Evolutionary conservation across 441 rosid genomes (phyloP).

Genomic region (Pelargonium australe): DNA sequence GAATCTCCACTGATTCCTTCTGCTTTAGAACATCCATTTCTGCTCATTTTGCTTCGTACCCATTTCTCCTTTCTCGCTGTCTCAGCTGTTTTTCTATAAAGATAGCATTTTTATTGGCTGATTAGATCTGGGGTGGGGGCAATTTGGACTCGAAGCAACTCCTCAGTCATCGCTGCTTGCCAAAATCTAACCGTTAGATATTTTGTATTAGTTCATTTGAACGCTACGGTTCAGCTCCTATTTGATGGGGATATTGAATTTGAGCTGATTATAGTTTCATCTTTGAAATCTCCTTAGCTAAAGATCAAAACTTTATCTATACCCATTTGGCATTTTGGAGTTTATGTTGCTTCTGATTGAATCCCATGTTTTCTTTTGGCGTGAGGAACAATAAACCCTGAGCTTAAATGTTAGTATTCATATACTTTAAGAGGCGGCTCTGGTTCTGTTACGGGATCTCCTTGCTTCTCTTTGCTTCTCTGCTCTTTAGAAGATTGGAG

Average conservation of each 20-base stretch:
- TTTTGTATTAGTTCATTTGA: not conserved
- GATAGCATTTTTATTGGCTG: conserved; percentile 2
- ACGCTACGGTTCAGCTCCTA: not conserved
- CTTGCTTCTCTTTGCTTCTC: conserved; percentile 28
- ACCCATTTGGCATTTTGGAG: not conserved
- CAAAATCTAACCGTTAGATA: not conserved
- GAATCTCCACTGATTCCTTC: not conserved
- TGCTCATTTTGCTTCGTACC: conserved; percentile 5
- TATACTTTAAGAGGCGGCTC: conserved; percentile 27
- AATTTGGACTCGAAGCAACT: not conserved
- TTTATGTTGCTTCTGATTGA: conserved; percentile 23
- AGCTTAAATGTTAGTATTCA: conserved; percentile 28
- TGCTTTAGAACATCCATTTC: not conserved
- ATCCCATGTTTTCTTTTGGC: conserved; percentile 16
- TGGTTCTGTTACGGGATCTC: conserved; percentile 35
- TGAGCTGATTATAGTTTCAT: conserved; percentile 1
- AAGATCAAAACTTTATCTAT: conserved; percentile 1
- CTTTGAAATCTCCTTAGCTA: not conserved
- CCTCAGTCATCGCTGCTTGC: not conserved
- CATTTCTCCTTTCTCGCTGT: not conserved
- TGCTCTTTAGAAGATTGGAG: conserved; percentile 31
- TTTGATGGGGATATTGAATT: not conserved
- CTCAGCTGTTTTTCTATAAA: not conserved
- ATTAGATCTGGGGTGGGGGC: conserved; percentile 7
- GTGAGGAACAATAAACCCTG: conserved; percentile 19